Evolutionary conservation across 1,284 basidiomycete species (phyloP).

Genomic region (Ceratobasidium sp.): DNA sequence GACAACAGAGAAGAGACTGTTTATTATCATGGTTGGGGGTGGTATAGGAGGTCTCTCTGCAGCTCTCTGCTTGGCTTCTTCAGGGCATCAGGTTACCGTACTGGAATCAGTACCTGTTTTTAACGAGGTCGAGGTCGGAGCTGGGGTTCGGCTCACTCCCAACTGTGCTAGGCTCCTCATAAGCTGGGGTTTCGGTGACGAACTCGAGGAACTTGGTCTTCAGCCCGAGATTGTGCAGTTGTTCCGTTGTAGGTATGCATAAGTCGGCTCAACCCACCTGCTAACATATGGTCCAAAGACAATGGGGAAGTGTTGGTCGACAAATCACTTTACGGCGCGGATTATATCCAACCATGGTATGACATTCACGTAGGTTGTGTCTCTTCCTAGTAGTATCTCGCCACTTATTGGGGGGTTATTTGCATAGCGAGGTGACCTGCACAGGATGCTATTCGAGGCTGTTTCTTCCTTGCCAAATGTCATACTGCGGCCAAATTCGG

Average conservation of each 20-base stretch:
- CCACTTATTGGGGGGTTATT: background rate
- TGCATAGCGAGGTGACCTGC: slow-evolving; percentile 65
- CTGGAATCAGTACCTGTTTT: slow-evolving; percentile 61
- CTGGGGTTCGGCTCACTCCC: slow-evolving; percentile 65
- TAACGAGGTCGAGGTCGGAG: slow-evolving; percentile 60
- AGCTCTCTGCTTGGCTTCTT: slow-evolving; percentile 61
- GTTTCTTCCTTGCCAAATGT: slow-evolving; percentile 51
- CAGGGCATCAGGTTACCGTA: slow-evolving; percentile 63
- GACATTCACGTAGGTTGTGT: slow-evolving; percentile 59
- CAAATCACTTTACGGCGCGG: slow-evolving; percentile 47
- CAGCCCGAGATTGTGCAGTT: slow-evolving; percentile 61
- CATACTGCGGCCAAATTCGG: slow-evolving; percentile 40
- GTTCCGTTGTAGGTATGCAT: slow-evolving; percentile 61
- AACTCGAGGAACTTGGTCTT: slow-evolving; percentile 61
- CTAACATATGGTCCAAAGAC: slow-evolving; percentile 33
- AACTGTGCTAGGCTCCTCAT: slow-evolving; percentile 65
- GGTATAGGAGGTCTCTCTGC: slow-evolving; percentile 65
- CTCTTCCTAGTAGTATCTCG: background rate
- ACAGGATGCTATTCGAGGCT: slow-evolving; percentile 65
- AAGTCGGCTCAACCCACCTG: background rate
- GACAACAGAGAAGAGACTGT: slow-evolving; percentile 56
- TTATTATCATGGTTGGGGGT: slow-evolving; percentile 63
- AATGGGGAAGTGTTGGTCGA: slow-evolving; percentile 47
- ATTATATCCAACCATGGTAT: slow-evolving; percentile 61
- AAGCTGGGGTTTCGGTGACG: slow-evolving; percentile 65